Percentiles rank a stretch among this genome's conserved stretches.
Evolutionary conservation across 73 alveolate genomes (phyloP).

Genomic region (Paramecium biaurelia): DNA sequence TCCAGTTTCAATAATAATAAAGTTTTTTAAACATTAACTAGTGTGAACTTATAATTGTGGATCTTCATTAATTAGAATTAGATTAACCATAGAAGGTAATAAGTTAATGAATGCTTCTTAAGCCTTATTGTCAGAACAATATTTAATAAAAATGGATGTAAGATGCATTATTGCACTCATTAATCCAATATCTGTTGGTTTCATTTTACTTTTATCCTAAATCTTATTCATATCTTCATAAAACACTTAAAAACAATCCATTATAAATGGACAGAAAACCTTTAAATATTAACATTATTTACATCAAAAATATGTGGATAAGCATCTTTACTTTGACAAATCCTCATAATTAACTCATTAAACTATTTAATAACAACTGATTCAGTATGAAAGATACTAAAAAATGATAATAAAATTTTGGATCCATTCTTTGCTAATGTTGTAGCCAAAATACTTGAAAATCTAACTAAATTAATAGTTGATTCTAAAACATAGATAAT

Average conservation of each 20-base stretch:
- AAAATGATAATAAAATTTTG: constrained; percentile 2
- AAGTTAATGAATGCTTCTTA: constrained; percentile 53
- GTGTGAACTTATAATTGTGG: constrained; percentile 42
- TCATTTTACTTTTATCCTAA: constrained; percentile 36
- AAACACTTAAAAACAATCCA: constrained; percentile 57
- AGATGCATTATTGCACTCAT: constrained; percentile 55
- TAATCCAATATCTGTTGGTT: constrained; percentile 9
- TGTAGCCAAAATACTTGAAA: constrained; percentile 7
- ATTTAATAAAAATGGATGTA: constrained; percentile 41
- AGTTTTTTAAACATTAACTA: constrained; percentile 47
- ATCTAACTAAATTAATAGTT: constrained; percentile 20
- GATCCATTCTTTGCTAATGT: constrained; percentile 9
- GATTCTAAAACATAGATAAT: constrained; percentile 13
- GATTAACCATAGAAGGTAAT: constrained; percentile 53
- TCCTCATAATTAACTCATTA: neutral
- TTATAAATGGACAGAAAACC: constrained; percentile 53
- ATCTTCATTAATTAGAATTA: constrained; percentile 53
- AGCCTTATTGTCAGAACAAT: constrained; percentile 50
- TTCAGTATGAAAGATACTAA: constrained; percentile 29
- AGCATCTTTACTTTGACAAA: constrained; percentile 20
- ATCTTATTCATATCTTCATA: constrained; percentile 19
- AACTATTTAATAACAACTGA: neutral
- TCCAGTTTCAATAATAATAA: constrained; percentile 37
- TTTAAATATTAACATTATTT: neutral
- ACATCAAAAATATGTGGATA: constrained; percentile 4